phyloP scores from a whole-genome alignment of 441 rosid genomes.

The Melastoma candidum region DNA sequence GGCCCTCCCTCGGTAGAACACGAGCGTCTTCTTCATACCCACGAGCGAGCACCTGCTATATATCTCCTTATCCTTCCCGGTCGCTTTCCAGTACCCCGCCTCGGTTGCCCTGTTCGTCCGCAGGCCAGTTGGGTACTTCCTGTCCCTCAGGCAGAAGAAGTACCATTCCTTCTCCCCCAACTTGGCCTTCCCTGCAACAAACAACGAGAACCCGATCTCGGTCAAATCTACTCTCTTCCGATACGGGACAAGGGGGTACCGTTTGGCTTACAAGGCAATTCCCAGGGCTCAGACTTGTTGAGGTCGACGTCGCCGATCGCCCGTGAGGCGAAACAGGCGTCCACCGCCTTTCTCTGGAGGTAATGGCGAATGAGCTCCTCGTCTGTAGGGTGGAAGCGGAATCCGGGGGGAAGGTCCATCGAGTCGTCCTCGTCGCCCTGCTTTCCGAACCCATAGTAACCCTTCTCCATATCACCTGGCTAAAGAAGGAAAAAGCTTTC shows the following conservation, averaged over 20 bases:
- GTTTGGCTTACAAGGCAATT: conserved; percentile 53
- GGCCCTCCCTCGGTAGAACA: conserved; percentile 80
- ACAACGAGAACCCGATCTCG: not conserved
- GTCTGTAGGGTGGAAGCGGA: conserved; percentile 88
- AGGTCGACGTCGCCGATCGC: conserved; percentile 93
- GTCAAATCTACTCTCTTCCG: too few species aligned
- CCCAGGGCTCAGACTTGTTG: conserved; percentile 99
- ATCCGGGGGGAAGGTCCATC: conserved; percentile 88
- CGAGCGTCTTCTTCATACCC: conserved; percentile 95
- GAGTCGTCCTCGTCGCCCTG: conserved; percentile 58
- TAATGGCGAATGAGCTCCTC: conserved; percentile 89
- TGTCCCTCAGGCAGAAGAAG: conserved; percentile 76
- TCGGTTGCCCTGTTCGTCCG: conserved; percentile 88
- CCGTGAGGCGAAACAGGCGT: conserved; percentile 38
- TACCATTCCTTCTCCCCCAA: conserved; percentile 98
- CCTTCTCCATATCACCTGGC: conserved; percentile 34
- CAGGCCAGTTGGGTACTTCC: conserved; percentile 80
- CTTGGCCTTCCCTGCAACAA: conserved; percentile 69
- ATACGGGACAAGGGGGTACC: too few species aligned
- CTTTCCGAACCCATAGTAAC: conserved; percentile 24
- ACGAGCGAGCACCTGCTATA: conserved; percentile 61
- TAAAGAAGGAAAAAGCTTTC: not conserved
- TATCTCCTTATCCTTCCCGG: conserved; percentile 92
- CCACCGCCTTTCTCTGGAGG: conserved; percentile 56
- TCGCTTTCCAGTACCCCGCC: conserved; percentile 93